These are phyloP conservation scores for Gracilaria caudata DNA, from an alignment of 23 red algal species.

Conservation along the genomic window DNA sequence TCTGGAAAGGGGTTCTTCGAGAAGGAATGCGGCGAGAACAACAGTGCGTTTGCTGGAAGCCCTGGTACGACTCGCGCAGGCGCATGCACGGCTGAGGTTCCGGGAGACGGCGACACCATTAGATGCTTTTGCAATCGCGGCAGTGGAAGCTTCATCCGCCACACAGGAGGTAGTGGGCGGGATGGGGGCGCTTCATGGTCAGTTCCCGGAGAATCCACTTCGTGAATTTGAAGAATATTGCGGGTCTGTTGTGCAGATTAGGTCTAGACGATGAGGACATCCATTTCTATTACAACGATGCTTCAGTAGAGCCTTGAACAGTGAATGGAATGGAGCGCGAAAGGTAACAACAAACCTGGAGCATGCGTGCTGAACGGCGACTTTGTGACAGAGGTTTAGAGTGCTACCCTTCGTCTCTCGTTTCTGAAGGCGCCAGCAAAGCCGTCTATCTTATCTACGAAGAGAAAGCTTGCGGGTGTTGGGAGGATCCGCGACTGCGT, in stretches of 20 bases:
- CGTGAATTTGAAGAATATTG: constrained; percentile 72
- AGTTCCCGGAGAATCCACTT: constrained; percentile 69
- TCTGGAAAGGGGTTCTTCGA: constrained; percentile 57
- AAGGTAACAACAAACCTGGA: too few relatives aligned
- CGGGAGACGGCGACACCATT: constrained; percentile 73
- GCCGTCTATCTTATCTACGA: too few relatives aligned
- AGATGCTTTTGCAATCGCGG: constrained; percentile 97
- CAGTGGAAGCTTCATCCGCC: constrained; percentile 80
- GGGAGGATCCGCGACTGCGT: too few relatives aligned
- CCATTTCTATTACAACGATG: constrained; percentile 49
- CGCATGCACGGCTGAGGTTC: constrained; percentile 94
- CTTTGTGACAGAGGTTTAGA: too few relatives aligned
- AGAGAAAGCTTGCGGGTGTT: neutral
- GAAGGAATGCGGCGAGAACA: constrained; percentile 90
- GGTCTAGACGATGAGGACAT: constrained; percentile 46
- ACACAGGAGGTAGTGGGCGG: constrained; percentile 66
- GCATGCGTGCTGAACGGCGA: too few relatives aligned
- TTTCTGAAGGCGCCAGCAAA: too few relatives aligned
- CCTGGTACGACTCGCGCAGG: constrained; percentile 87
- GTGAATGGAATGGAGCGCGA: neutral
- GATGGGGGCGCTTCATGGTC: constrained; percentile 71
- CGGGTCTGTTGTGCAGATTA: constrained; percentile 60
- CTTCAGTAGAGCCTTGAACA: neutral
- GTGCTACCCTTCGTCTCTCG: too few relatives aligned
- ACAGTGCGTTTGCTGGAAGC: constrained; percentile 98